These are phyloP conservation scores for Myxozyma melibiosi DNA, from an alignment of 805 yeast species.

Conservation along the genomic window DNA sequence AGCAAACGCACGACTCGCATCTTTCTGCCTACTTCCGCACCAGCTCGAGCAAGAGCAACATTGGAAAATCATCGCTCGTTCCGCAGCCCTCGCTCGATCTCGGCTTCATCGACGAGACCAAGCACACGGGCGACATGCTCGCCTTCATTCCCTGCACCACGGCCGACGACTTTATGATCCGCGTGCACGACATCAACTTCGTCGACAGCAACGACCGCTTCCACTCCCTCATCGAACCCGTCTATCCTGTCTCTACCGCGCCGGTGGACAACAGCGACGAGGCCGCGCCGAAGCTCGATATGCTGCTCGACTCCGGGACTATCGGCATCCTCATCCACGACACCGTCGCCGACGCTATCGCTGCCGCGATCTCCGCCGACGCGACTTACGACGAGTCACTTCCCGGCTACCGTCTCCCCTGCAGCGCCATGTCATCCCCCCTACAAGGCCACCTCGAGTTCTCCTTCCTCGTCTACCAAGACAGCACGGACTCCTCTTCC, in stretches of 20 bases:
- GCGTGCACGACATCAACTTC: slow-evolving; percentile 7
- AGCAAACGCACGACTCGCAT: neutral
- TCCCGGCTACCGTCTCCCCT: slow-evolving; percentile 28
- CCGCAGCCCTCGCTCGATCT: slow-evolving; percentile 26
- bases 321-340: slow-evolving; percentile 20
- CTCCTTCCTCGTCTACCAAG: slow-evolving; percentile 1
- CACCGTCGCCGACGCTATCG: slow-evolving; percentile 24
- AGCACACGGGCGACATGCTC: slow-evolving; percentile 19
- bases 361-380: slow-evolving; percentile 4
- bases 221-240: neutral
- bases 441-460: neutral
- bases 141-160: slow-evolving; percentile 19
- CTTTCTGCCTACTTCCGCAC: neutral
- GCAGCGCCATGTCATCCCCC: neutral
- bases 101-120: slow-evolving; percentile 18
- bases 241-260: neutral
- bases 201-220: neutral
- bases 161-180: slow-evolving; percentile 11
- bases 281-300: neutral
- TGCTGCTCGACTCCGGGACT: slow-evolving; percentile 30
- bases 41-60: neutral
- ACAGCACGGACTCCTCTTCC: neutral
- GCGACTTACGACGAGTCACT: slow-evolving; percentile 22
- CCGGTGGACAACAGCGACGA: neutral
- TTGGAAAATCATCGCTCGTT: neutral